Base-by-base conservation (phyloP, 257 asterid genomes). In the Lantana camara region DNA sequence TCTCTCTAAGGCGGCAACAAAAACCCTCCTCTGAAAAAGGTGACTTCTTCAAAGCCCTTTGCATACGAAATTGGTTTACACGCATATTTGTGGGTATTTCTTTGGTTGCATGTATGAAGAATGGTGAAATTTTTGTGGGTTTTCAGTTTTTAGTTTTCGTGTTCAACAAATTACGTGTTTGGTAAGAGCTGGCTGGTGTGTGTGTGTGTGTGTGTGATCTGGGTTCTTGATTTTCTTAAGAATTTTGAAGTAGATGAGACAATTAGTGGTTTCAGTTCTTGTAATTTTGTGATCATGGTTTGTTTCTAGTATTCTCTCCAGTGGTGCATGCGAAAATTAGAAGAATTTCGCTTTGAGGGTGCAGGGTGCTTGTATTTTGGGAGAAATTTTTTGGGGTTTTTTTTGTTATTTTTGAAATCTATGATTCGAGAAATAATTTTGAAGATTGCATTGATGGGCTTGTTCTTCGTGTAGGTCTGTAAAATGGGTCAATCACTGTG, bases 401-500 rank as follows among this genome's bases (percentile, higher is more conserved):
- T 11, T 47, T 6, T 46, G 11, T 16, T 13, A 30, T 6, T 46
- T 11, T 16, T 41, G 54, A 59, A 5, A 21, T 40, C 9, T 44
- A 60, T 60, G 66, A 7, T 30, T 0, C 40, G n/a, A 4, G 57
- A 30, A 20, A n/a, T 48, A 32, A 29, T 5, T 42, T 54, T 12
- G 0, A 54, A 40, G 14, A n/a, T 52, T 61, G 32, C 12, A 13
- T 32, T 57, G 15, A 58, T 10, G 9, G 21, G 32, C 47, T 59
- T 15, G 46, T 57, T 56, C 10, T 52, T 47, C 13, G 38, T 47
- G 37, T 20, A 68, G 78, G 47, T 66, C 15, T 60, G 66, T 42
- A 68, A 4, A 65, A 78, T 75, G 78, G 84, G 80, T 34, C 73
- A 74, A 62, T 7, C 46, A 15, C 63, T 70, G 8, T 54, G 83